Evolutionary conservation across 1,139 yeast species (phyloP).

Genomic region (Nakaseomyces uthaithaninus): DNA sequence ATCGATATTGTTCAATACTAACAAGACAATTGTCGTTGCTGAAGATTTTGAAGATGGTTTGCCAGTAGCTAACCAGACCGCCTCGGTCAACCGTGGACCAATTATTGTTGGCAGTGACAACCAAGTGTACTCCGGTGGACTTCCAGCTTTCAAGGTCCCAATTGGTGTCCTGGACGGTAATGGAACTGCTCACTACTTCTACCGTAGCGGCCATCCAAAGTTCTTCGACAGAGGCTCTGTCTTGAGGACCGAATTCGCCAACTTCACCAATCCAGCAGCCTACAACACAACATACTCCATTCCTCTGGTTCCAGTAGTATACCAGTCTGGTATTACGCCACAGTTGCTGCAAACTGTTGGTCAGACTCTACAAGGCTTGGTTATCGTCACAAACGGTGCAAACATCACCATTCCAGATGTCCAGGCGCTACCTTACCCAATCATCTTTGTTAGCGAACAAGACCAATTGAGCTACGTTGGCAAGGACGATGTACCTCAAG

Average conservation of each 20-base stretch:
- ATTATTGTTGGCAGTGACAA: conserved; percentile 19
- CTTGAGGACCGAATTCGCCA: conserved; percentile 15
- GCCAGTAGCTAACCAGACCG: conserved; percentile 21
- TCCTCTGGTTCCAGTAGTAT: conserved; percentile 23
- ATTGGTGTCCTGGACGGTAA: conserved; percentile 19
- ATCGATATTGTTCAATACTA: conserved; percentile 22
- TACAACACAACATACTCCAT: conserved; percentile 5
- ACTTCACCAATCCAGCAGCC: conserved; percentile 16
- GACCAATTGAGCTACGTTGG: conserved; percentile 13
- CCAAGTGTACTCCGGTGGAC: conserved; percentile 25
- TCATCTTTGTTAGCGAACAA: conserved; percentile 19
- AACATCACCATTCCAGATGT: conserved; percentile 10
- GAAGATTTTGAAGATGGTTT: conserved; percentile 20
- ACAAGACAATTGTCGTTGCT: conserved; percentile 25
- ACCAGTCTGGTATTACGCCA: conserved; percentile 19
- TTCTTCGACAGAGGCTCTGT: conserved; percentile 19
- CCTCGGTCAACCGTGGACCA: conserved; percentile 24
- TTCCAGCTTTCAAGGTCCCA: conserved; percentile 24
- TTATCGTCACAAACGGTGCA: conserved; percentile 22
- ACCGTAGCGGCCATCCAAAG: conserved; percentile 18
- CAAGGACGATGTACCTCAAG: conserved; percentile 17
- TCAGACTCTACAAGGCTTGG: conserved; percentile 19
- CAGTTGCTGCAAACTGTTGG: conserved; percentile 13
- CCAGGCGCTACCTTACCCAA: conserved; percentile 14
- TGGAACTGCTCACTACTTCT: conserved; percentile 18